These are phyloP conservation scores for Plasmopara muralis DNA, from an alignment of 352 stramenopile genomes.

Conservation along the genomic window DNA sequence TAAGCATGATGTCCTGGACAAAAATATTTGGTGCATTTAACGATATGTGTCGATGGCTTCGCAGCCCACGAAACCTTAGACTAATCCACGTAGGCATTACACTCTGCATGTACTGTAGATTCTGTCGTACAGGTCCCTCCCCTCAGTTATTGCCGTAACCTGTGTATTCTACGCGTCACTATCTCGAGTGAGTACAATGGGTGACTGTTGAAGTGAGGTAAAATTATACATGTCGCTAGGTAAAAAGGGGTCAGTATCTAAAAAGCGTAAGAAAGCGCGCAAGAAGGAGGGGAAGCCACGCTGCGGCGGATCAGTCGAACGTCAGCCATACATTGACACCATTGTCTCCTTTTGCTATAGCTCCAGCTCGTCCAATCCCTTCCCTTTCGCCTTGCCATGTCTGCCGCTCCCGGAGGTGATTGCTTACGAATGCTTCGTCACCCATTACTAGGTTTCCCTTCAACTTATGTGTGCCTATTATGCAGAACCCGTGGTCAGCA, in stretches of 20 bases:
- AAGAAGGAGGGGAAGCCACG: not conserved
- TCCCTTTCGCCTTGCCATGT: conserved; percentile 17
- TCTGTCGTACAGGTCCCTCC: too few relatives aligned
- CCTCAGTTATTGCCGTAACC: too few relatives aligned
- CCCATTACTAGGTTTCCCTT: not conserved
- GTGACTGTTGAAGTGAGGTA: conserved; percentile 16
- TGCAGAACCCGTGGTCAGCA: conserved; percentile 14
- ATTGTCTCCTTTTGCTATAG: conserved; percentile 4
- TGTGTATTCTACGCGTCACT: too few relatives aligned
- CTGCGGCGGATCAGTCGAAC: conserved; percentile 2
- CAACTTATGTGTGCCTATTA: not conserved
- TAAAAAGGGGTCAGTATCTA: not conserved
- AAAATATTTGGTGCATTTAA: too few relatives aligned
- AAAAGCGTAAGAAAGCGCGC: not conserved
- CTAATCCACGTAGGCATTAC: too few relatives aligned
- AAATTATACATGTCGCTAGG: not conserved
- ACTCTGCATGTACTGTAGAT: too few relatives aligned
- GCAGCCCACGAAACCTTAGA: too few relatives aligned
- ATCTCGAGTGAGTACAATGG: not conserved
- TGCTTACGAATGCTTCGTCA: too few relatives aligned
- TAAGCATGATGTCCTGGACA: too few relatives aligned
- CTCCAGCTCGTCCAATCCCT: conserved; percentile 10
- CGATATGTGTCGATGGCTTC: too few relatives aligned
- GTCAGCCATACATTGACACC: conserved; percentile 14
- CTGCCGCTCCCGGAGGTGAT: conserved; percentile 21